These are phyloP conservation scores for Monilinia fructicola DNA, from an alignment of 2,329 filamentous ascomycete genomes.

Conservation along the genomic window DNA sequence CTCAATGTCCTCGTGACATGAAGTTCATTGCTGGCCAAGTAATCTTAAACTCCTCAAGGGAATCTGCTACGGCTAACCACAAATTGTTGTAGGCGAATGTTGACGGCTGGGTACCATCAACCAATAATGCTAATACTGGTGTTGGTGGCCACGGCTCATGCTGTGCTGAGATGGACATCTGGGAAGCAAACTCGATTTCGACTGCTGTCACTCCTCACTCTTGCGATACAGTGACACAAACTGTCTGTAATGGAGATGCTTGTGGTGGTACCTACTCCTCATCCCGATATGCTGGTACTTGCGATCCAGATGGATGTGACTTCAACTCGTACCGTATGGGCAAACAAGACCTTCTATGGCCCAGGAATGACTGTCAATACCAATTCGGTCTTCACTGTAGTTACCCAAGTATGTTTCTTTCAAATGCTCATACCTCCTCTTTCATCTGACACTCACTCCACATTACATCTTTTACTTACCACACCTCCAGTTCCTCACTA, in stretches of 20 bases:
- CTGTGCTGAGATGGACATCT: constrained; percentile 68
- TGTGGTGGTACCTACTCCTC: constrained; percentile 44
- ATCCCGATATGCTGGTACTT: constrained; percentile 54
- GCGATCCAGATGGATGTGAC: constrained; percentile 62
- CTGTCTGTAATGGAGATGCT: constrained; percentile 45
- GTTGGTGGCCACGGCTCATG: constrained; percentile 57
- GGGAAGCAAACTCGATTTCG: constrained; percentile 62
- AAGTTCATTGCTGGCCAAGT: constrained; percentile 55
- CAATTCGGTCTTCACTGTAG: constrained; percentile 53
- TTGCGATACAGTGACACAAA: constrained; percentile 47
- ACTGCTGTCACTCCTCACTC: constrained; percentile 59
- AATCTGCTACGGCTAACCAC: not conserved
- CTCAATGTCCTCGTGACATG: constrained; percentile 54
- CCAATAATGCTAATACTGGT: constrained; percentile 54
- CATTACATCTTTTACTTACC: not conserved
- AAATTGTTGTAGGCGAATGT: constrained; percentile 7
- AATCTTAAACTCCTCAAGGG: constrained; percentile 18
- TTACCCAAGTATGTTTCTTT: constrained; percentile 48
- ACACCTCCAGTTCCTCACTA: constrained; percentile 15
- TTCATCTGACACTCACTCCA: not conserved
- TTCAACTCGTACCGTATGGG: constrained; percentile 62
- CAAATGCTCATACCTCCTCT: not conserved
- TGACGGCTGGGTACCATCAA: constrained; percentile 34
- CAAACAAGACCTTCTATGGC: constrained; percentile 56
- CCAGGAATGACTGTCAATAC: constrained; percentile 55